Base-by-base conservation (phyloP, 805 yeast genomes). In the Cyberlindnera suaveolens region DNA sequence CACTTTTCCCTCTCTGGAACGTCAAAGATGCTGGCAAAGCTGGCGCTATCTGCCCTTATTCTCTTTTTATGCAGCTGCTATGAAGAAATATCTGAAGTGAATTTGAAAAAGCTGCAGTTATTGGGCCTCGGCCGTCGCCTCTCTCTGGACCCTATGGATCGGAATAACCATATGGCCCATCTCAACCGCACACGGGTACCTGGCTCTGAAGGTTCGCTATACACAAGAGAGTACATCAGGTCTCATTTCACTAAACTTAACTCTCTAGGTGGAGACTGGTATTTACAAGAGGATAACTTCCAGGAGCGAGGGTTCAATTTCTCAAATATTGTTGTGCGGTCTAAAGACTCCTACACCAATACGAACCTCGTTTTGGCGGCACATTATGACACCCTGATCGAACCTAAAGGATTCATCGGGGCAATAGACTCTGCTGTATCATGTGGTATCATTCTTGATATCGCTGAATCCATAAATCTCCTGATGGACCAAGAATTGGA, bases 371-470 rank as follows among this genome's bases (percentile, higher is more conserved):
- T 69, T 6, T 48, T 77, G 3, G 74, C 74, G 4, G 83, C 79
- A 0, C 84, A 78, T 49, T 78, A 75, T 49, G 84, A 78, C 52
- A 67, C 80, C 1, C 34, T 54, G 34, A 41, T 61, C 9, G 54
- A 55, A 7, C 80, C 81, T 2, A 62, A 60, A n/a, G 82, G 80
- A 6, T 77, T 78, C 44, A 59, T 77, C 29, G 84, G 84, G 6
- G 84, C 81, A 1, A 73, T 67, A 26, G 84, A 78, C 52, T 72
- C 80, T 43, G 81, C 80, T 3, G 77, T 71, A 1, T 75, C 83
- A 1, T 76, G 82, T 54, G 77, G 76, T 0, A 60, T 78, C 17
- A 50, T 78, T 33, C 47, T 78, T 46, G 73, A 72, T 47, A 50
- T 72, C 2, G 72, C 79, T 6, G 56, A 62, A 37, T 11, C 41